phyloP scores from a whole-genome alignment of 257 asterid genomes.

The Solanum piurae region DNA sequence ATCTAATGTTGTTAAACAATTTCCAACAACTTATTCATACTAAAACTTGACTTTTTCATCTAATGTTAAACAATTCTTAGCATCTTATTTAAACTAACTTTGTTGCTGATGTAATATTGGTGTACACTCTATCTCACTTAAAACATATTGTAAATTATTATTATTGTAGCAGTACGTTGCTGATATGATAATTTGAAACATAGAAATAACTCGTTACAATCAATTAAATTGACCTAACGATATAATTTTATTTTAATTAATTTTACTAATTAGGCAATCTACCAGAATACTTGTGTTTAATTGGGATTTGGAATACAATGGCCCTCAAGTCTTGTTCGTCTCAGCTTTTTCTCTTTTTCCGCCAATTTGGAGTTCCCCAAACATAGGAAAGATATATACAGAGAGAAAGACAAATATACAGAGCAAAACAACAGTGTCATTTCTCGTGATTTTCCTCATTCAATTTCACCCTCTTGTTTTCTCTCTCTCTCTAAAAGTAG shows the following conservation, averaged over 20 bases:
- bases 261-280: neutral
- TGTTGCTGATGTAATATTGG: too few relatives aligned
- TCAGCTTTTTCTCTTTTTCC: neutral
- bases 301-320: neutral
- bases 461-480: slow-evolving; percentile 1
- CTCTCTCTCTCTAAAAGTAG: neutral
- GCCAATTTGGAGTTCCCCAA: neutral
- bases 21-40: neutral
- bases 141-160: too few relatives aligned
- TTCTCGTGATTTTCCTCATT: slow-evolving; percentile 17
- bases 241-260: too few relatives aligned
- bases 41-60: neutral
- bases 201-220: neutral
- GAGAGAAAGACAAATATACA: neutral
- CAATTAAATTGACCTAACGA: neutral
- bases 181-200: neutral
- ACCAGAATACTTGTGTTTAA: neutral
- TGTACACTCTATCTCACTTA: too few relatives aligned
- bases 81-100: neutral
- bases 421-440: neutral
- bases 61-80: neutral
- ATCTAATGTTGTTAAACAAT: neutral
- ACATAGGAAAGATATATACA: neutral
- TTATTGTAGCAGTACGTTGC: neutral
- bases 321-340: neutral